Percentiles rank a stretch among this genome's conserved stretches.
Evolutionary conservation across 352 stramenopile species (phyloP).

Genomic region (Phytopythium helicoides): DNA sequence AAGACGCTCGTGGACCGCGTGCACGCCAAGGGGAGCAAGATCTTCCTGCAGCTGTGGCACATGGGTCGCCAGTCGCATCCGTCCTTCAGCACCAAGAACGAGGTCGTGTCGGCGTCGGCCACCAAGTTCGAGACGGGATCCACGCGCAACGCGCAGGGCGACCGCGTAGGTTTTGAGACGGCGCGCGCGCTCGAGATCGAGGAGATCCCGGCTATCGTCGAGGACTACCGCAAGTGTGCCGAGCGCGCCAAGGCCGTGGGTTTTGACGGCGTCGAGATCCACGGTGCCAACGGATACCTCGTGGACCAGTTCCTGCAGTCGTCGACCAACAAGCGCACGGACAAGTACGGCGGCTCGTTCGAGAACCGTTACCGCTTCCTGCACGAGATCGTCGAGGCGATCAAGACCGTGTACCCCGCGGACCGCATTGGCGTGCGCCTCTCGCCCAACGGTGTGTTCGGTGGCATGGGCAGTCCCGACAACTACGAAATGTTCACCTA

Average conservation of each 20-base stretch:
- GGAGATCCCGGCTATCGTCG: constrained; percentile 50
- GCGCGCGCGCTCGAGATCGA: constrained; percentile 18
- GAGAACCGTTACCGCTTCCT: constrained; percentile 79
- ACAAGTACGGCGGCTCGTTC: constrained; percentile 77
- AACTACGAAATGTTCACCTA: constrained; percentile 38
- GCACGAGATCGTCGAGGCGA: too few species aligned
- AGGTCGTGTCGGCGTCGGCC: constrained; percentile 42
- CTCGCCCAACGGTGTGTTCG: constrained; percentile 25
- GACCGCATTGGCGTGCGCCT: constrained; percentile 33
- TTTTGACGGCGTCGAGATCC: constrained; percentile 40
- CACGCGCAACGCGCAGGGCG: constrained; percentile 23
- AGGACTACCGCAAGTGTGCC: too few species aligned
- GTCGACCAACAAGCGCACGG: constrained; percentile 62
- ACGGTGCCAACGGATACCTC: constrained; percentile 88
- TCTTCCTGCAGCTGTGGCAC: too few species aligned
- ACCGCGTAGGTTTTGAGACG: constrained; percentile 13
- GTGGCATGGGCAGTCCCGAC: constrained; percentile 26
- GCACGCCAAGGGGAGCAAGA: too few species aligned
- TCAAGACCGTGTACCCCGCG: too few species aligned
- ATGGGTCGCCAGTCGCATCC: too few species aligned
- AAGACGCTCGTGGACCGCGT: constrained; percentile 54
- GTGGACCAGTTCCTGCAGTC: constrained; percentile 61
- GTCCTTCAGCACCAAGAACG: constrained; percentile 27
- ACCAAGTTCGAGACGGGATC: constrained; percentile 10
- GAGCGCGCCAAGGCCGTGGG: constrained; percentile 65